phyloP scores from a whole-genome alignment of 1,139 yeast species.

The Blastobotrys persicus region DNA sequence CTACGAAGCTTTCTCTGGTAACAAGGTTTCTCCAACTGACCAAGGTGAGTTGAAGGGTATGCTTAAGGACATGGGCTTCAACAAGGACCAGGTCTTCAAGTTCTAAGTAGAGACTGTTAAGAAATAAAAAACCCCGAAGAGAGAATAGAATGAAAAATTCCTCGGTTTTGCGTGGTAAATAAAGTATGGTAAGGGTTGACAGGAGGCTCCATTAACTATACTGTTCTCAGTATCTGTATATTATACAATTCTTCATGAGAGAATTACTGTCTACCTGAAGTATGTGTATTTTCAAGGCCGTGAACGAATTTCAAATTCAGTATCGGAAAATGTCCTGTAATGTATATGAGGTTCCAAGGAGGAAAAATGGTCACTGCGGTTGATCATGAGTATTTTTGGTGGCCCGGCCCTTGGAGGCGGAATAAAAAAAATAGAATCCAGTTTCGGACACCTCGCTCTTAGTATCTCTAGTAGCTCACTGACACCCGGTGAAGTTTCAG shows the following conservation, averaged over 20 bases:
- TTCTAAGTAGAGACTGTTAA: slow-evolving; percentile 43
- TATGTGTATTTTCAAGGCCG: too few relatives aligned
- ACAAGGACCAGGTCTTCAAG: slow-evolving; percentile 85
- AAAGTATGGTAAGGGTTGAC: too few relatives aligned
- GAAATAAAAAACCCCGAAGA: too few relatives aligned
- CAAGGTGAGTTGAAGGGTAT: slow-evolving; percentile 94
- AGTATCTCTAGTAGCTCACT: background rate
- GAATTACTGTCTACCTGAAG: too few relatives aligned
- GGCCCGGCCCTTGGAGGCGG: background rate
- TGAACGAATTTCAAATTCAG: too few relatives aligned
- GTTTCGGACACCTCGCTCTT: background rate
- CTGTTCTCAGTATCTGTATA: too few relatives aligned
- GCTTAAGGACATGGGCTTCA: slow-evolving; percentile 82
- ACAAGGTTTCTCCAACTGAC: slow-evolving; percentile 79
- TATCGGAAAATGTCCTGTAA: too few relatives aligned
- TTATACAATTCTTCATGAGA: too few relatives aligned
- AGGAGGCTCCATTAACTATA: too few relatives aligned
- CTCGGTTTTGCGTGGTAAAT: too few relatives aligned
- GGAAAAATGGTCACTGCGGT: background rate
- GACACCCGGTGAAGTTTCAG: background rate
- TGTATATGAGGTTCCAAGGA: background rate
- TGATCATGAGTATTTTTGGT: too few relatives aligned
- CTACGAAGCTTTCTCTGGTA: slow-evolving; percentile 82
- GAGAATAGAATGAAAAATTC: too few relatives aligned
- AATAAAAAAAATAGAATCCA: background rate